Percentiles rank a stretch among this genome's conserved stretches.
Conservation (phyloP, 768 basidiomycete species). For the Leccinum boreale region DNA sequence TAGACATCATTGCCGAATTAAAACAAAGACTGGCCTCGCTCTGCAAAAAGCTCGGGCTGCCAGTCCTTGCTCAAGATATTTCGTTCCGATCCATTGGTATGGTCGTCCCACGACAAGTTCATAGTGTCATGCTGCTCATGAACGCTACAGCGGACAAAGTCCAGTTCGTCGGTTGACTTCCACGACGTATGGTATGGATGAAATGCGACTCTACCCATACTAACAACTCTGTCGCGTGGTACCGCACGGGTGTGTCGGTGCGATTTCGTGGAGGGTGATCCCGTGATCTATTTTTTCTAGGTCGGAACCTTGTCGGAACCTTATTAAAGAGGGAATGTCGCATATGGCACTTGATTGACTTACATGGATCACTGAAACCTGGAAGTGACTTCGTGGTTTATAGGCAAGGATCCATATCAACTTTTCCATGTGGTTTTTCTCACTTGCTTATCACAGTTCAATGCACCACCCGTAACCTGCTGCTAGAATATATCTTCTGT, state of each 20-base stretch:
- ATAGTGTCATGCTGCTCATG: not conserved
- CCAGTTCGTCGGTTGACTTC: not conserved
- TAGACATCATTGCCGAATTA: conserved; percentile 40
- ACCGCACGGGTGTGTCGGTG: not conserved
- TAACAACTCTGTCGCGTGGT: conserved; percentile 2
- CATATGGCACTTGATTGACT: not conserved
- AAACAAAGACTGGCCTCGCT: conserved; percentile 36
- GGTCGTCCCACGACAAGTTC: not conserved
- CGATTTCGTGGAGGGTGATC: not conserved
- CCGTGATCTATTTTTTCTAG: not conserved
- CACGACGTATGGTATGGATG: not conserved
- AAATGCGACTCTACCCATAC: not conserved
- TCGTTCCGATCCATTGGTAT: not conserved
- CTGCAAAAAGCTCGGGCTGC: conserved; percentile 31
- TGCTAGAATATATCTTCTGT: not conserved
- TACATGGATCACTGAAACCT: not conserved
- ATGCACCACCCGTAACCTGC: not conserved
- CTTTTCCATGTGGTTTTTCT: not conserved
- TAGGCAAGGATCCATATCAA: not conserved
- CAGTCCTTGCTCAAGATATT: conserved; percentile 7
- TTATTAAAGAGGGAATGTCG: not conserved
- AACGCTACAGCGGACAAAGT: not conserved
- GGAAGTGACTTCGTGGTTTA: not conserved
- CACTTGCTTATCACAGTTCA: not conserved
- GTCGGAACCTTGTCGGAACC: not conserved